These are phyloP conservation scores for Fusarium sulawesiense DNA, from an alignment of 2,329 filamentous ascomycete genomes.

Conservation along the genomic window DNA sequence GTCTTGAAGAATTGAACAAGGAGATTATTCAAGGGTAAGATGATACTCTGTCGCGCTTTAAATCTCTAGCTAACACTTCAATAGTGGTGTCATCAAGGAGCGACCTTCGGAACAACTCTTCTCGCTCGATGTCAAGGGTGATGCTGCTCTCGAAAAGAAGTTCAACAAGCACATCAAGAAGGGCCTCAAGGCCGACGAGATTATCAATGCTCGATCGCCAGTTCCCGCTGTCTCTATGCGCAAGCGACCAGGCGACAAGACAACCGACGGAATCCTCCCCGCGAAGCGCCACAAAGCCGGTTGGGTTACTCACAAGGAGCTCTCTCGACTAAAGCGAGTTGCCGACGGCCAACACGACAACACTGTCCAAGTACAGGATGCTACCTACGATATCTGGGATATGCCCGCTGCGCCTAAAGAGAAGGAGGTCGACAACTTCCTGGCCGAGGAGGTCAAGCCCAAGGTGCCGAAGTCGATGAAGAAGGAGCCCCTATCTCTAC, in stretches of 20 bases:
- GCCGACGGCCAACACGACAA: slow-evolving; percentile 77
- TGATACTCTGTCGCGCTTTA: neutral
- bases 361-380: slow-evolving; percentile 67
- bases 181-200: slow-evolving; percentile 88
- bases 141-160: slow-evolving; percentile 72
- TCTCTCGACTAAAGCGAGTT: slow-evolving; percentile 79
- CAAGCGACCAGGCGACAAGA: slow-evolving; percentile 78
- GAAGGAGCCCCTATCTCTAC: slow-evolving; percentile 81
- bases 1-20: slow-evolving; percentile 84
- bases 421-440: slow-evolving; percentile 61
- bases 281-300: slow-evolving; percentile 81
- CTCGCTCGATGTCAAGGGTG: slow-evolving; percentile 80
- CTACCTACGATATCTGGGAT: slow-evolving; percentile 84
- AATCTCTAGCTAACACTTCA: slow-evolving; percentile 32
- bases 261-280: slow-evolving; percentile 77
- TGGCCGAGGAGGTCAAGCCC: slow-evolving; percentile 73
- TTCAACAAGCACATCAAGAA: slow-evolving; percentile 76
- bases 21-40: slow-evolving; percentile 89
- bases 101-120: slow-evolving; percentile 87
- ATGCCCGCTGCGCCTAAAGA: slow-evolving; percentile 56
- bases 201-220: slow-evolving; percentile 84
- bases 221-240: slow-evolving; percentile 81
- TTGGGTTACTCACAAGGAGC: slow-evolving; percentile 87
- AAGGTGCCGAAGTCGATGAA: slow-evolving; percentile 81
- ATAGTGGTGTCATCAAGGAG: slow-evolving; percentile 85